Base-by-base conservation (phyloP, 768 basidiomycete genomes). In the Termitomyces sp. region DNA sequence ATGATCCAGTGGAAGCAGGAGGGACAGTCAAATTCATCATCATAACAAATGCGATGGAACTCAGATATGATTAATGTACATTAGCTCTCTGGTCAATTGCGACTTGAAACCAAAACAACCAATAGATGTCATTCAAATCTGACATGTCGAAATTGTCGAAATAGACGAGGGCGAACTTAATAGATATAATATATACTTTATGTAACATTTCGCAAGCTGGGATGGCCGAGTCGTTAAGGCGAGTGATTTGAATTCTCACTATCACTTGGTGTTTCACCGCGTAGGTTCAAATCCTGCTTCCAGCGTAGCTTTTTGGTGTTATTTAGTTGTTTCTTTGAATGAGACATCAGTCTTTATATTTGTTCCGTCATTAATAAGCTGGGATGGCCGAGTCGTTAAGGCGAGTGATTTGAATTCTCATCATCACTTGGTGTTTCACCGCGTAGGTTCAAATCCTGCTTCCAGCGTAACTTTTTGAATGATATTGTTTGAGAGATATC, bases 211-310 rank as follows among this genome's bases (percentile, higher is more conserved):
- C n/a, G 2, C 28, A 3, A 28, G 28, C 28, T 28, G 28, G 74
- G 75, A 88, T 89, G 87, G 85, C 87, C 87, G 87, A 89, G 87
- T 88, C 83, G 87, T 88, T 88, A 88, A 88, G 87, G 87, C 85
- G 87, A 88, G 83, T 87, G 87, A 88, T 87, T 89, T 88, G 87
- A 89, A 89, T 71, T 54, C 17, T 41, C 64, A 72, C 68, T 66
- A 88, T 88, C 87, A 87, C 84, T 87, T 28, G 28, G 28, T 28
- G 28, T 28, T 28, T 28, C 28, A 28, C 28, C 28, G 28, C 28
- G 28, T 28, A 28, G 28, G 28, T 28, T 88, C 87, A 87, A 88
- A 88, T 85, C 87, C 87, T 88, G 85, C 83, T 88, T 83, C 83
- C 84, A 87, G 85, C 87, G 87, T 76, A 77, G 64, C 62, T 73